phyloP scores from a whole-genome alignment of 345 rosid species.

The Eucalyptus coolabah region DNA sequence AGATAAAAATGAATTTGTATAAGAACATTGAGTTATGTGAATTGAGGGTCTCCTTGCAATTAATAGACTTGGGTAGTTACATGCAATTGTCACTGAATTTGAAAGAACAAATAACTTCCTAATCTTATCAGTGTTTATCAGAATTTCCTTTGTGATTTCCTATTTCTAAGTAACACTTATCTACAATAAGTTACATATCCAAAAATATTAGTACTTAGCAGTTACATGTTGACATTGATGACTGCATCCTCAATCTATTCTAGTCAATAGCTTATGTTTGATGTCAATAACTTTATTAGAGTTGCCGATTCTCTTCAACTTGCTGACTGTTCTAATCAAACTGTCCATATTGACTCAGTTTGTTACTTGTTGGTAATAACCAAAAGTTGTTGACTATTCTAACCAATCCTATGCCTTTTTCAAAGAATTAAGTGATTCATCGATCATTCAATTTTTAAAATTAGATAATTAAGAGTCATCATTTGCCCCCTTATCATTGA shows the following conservation, averaged over 20 bases:
- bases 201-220: too few relatives aligned
- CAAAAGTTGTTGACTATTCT: too few relatives aligned
- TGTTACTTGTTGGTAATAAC: too few relatives aligned
- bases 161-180: neutral
- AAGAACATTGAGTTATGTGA: neutral
- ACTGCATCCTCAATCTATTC: neutral
- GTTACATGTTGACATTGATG: neutral
- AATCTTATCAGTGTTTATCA: fast-evolving
- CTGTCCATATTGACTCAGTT: too few relatives aligned
- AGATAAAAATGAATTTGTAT: neutral
- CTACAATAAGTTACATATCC: neutral
- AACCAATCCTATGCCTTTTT: neutral
- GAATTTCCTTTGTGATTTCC: neutral
- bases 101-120: neutral
- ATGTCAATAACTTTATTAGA: neutral
- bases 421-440: neutral
- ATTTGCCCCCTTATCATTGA: neutral
- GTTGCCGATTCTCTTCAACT: neutral
- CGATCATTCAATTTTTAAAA: too few relatives aligned
- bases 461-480: neutral
- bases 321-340: neutral
- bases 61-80: neutral
- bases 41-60: neutral
- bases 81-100: neutral
- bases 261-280: neutral